Evolutionary conservation across 176 grass and related monocot genomes (phyloP), one percentile per base, ranked within the genome.

Genomic region (Carex cristatella): DNA sequence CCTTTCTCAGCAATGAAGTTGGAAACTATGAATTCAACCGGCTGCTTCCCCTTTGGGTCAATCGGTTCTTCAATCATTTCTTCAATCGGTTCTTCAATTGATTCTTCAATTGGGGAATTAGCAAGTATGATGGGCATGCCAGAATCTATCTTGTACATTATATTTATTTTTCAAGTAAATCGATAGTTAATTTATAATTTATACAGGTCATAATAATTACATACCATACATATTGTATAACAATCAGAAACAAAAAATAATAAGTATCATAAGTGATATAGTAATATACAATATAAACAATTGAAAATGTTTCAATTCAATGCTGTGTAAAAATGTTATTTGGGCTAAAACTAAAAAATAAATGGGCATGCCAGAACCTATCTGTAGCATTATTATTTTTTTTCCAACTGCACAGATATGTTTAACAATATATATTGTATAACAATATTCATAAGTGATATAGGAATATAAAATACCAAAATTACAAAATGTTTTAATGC

Each of bases 31-130:
- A 30, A 64, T 40, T 69, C 40, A 3, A 27, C n/a, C 27, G 38
- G 4, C 69, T 33, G 28, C 59, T 86, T 86, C 38, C 76, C 70
- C 58, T 86, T 86, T 28, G 69, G 83, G 14, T 74, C 40, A 3
- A 77, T 85, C 3, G 65, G 15, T 48, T 48, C 44, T 48, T 73
- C 40, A 6, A 76, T 85, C 2, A 3, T 33, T 0, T 56, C 63
- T 58, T 70, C 61, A 2, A 37, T 72, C 40, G 65, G 32, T 49
- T 49, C 48, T 10, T 74, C 40, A 12, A 77, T 85, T 2, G 18
- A n/a, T 2, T 56, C 64, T 58, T 70, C 61, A 11, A 37, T 72
- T 27, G 65, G 32, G 28, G 61, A 15, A 30, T 27, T 54, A 13
- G 23, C 14, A 55, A 1, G 23, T 32, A 55, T 14, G 23, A 7